These are phyloP conservation scores for Diaporthe australafricana DNA, from an alignment of 2,329 filamentous ascomycete genomes.

Conservation along the genomic window DNA sequence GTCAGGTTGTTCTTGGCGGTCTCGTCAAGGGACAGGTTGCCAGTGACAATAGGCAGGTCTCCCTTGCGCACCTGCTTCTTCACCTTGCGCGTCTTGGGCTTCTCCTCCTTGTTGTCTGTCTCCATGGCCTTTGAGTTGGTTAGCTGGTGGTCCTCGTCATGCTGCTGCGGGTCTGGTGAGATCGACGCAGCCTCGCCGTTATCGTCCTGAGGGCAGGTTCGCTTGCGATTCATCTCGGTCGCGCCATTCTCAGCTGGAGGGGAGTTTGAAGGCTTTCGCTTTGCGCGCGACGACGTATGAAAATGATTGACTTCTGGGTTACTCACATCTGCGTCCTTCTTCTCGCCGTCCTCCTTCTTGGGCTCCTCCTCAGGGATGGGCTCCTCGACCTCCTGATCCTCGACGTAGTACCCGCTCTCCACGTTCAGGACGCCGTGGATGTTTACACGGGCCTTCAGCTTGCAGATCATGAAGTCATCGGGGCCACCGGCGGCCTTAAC, in stretches of 20 bases:
- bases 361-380: conserved; percentile 80
- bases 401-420: conserved; percentile 96
- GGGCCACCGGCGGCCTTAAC: conserved; percentile 89
- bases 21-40: conserved; percentile 83
- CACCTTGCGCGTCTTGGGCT: conserved; percentile 90
- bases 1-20: conserved; percentile 72
- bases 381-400: conserved; percentile 97
- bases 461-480: conserved; percentile 99
- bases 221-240: conserved; percentile 31
- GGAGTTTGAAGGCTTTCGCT: conserved; percentile 31
- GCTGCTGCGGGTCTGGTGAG: conserved; percentile 2
- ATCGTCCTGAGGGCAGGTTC: conserved; percentile 5
- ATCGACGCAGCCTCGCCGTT: conserved; percentile 19
- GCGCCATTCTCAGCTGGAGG: conserved; percentile 22
- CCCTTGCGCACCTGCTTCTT: conserved; percentile 99
- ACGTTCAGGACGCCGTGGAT: conserved; percentile 96
- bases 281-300: conserved; percentile 19
- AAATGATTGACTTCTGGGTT: conserved; percentile 11
- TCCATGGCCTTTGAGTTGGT: conserved; percentile 78
- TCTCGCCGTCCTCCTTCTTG: conserved; percentile 56
- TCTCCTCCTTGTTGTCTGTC: conserved; percentile 77
- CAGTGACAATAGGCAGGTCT: conserved; percentile 87
- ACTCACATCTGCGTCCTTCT: conserved; percentile 82
- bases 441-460: conserved; percentile 97
- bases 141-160: conserved; percentile 30